These are phyloP conservation scores for Heliamphora exappendiculata DNA, from an alignment of 148 eudicot species.

Conservation along the genomic window DNA sequence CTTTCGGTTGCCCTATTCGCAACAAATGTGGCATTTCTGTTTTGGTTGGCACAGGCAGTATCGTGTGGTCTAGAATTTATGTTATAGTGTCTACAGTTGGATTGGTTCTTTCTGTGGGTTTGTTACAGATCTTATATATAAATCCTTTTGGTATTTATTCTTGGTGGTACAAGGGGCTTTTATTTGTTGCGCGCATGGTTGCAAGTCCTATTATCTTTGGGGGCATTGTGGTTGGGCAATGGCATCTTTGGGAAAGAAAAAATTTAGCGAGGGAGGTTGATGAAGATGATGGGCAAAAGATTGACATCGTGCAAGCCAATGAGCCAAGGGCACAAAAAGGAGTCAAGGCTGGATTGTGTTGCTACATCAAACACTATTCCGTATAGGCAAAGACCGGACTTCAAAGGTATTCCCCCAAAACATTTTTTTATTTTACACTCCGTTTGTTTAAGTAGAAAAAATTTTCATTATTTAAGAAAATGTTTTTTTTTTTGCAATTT, in stretches of 20 bases:
- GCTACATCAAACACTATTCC: slow-evolving; percentile 24
- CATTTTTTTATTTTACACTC: too few species aligned
- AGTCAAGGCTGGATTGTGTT: slow-evolving; percentile 19
- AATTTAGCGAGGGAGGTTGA: slow-evolving; percentile 24
- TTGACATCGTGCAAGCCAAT: slow-evolving; percentile 15
- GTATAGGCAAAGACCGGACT: slow-evolving; percentile 72
- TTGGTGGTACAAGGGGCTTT: slow-evolving; percentile 93
- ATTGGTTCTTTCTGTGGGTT: slow-evolving; percentile 37
- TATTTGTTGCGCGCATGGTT: slow-evolving; percentile 60
- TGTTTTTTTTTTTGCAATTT: too few species aligned
- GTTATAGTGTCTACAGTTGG: slow-evolving; percentile 52
- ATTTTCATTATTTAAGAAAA: too few species aligned
- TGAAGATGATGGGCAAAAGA: slow-evolving; percentile 7
- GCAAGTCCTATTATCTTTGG: slow-evolving; percentile 64
- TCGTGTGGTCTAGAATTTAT: slow-evolving; percentile 63
- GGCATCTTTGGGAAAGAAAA: slow-evolving; percentile 70
- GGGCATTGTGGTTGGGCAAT: slow-evolving; percentile 49
- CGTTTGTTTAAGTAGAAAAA: too few species aligned
- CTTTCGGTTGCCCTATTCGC: slow-evolving; percentile 26
- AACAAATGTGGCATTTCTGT: slow-evolving; percentile 42
- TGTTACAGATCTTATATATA: slow-evolving; percentile 49
- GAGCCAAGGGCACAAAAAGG: slow-evolving; percentile 17
- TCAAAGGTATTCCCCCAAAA: slow-evolving; percentile 37
- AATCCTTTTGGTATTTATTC: slow-evolving; percentile 36
- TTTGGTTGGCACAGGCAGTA: slow-evolving; percentile 76